phyloP scores from a whole-genome alignment of 495 filamentous ascomycete genomes.

The Aspergillus ellipticus region DNA sequence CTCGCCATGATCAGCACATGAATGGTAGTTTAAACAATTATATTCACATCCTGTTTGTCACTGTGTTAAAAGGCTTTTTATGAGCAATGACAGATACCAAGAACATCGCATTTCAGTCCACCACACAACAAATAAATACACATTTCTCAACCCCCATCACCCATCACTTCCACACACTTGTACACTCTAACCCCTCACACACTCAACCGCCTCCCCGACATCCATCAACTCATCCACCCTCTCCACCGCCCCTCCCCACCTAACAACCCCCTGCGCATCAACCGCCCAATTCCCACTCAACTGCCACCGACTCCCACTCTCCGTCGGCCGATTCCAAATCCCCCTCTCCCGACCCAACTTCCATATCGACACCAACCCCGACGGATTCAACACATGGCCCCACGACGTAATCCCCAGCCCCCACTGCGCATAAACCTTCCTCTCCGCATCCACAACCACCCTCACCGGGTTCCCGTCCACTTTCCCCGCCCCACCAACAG shows the following conservation, averaged over 20 bases:
- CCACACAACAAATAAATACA: too few relatives aligned
- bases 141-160: too few relatives aligned
- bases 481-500: background rate
- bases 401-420: slow-evolving; percentile 12
- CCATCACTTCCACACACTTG: too few relatives aligned
- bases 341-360: slow-evolving; percentile 1
- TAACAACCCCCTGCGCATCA: slow-evolving; percentile 7
- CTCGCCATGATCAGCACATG: too few relatives aligned
- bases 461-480: background rate
- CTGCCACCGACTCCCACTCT: slow-evolving; percentile 14
- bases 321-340: slow-evolving; percentile 10
- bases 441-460: slow-evolving; percentile 15
- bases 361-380: background rate
- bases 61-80: too few relatives aligned
- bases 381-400: slow-evolving; percentile 11
- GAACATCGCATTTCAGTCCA: too few relatives aligned
- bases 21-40: too few relatives aligned
- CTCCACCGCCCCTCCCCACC: background rate
- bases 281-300: slow-evolving; percentile 6
- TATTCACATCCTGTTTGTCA: too few relatives aligned
- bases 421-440: slow-evolving; percentile 17
- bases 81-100: too few relatives aligned
- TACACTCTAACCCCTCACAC: too few relatives aligned
- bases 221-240: background rate
- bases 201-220: background rate